These are phyloP conservation scores for Sergeia podlipaevii DNA, from an alignment of 208 protist genomes.

Conservation along the genomic window DNA sequence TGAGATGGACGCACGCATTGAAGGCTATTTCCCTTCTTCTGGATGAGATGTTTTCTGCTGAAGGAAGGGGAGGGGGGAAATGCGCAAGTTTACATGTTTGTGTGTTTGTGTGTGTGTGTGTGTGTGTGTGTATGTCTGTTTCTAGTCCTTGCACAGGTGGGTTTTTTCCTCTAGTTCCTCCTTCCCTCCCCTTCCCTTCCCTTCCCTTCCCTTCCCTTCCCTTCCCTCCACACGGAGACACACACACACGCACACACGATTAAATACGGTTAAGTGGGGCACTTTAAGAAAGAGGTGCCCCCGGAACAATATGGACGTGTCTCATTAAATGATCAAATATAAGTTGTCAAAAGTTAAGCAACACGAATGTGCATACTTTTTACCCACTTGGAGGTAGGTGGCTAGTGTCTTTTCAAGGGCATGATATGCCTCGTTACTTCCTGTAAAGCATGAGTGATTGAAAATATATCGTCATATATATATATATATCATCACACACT, in stretches of 20 bases:
- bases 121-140: neutral
- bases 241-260: neutral
- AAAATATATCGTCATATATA: too few relatives aligned
- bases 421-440: too few relatives aligned
- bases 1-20: constrained; percentile 73
- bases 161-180: neutral
- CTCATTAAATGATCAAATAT: too few relatives aligned
- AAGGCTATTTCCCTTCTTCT: constrained; percentile 49
- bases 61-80: neutral
- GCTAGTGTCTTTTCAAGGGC: too few relatives aligned
- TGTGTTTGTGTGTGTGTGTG: constrained; percentile 1
- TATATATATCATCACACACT: too few relatives aligned
- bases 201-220: neutral
- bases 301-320: too few relatives aligned
- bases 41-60: neutral
- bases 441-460: too few relatives aligned
- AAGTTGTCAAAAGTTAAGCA: too few relatives aligned
- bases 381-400: too few relatives aligned
- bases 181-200: neutral
- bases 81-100: neutral
- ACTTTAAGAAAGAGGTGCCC: too few relatives aligned
- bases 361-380: too few relatives aligned
- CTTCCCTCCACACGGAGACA: neutral
- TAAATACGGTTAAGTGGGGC: neutral
- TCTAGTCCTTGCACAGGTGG: neutral